Evolutionary conservation across 2,329 filamentous ascomycete species (phyloP).

Genomic region (Cyclaneusma minus): DNA sequence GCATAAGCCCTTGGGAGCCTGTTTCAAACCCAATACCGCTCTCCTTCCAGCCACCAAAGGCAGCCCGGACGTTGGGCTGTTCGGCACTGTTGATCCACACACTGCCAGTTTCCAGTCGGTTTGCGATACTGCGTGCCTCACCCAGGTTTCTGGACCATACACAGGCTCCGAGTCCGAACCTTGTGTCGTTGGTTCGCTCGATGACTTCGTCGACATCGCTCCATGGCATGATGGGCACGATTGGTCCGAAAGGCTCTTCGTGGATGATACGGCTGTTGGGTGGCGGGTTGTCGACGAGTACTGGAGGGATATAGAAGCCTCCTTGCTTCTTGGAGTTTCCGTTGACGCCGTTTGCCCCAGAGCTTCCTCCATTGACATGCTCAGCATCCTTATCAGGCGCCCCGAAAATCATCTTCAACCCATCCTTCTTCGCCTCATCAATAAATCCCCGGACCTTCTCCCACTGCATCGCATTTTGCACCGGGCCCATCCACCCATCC

Average conservation of each 20-base stretch:
- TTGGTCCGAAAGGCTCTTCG: constrained; percentile 48
- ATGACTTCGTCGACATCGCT: constrained; percentile 43
- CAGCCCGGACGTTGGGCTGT: constrained; percentile 27
- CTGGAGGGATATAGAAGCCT: constrained; percentile 43
- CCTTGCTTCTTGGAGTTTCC: constrained; percentile 15
- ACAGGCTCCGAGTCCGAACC: constrained; percentile 38
- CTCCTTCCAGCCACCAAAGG: constrained; percentile 18
- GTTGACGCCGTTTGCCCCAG: too few species aligned
- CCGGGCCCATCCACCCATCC: constrained; percentile 32
- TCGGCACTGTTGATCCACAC: constrained; percentile 44
- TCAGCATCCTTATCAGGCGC: constrained; percentile 23
- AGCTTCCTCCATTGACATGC: too few species aligned
- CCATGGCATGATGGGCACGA: constrained; percentile 48
- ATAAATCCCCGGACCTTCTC: constrained; percentile 41
- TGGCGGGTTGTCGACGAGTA: constrained; percentile 40
- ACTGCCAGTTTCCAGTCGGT: constrained; percentile 37
- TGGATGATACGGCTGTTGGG: constrained; percentile 37
- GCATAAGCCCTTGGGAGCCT: constrained; percentile 14
- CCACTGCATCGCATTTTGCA: constrained; percentile 52
- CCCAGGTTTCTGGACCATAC: constrained; percentile 39
- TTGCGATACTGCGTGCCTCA: constrained; percentile 33
- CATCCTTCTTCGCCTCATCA: constrained; percentile 35
- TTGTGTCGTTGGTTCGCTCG: constrained; percentile 33
- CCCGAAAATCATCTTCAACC: constrained; percentile 33
- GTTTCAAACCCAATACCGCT: constrained; percentile 19